Percentiles rank a stretch among this genome's conserved stretches.
These are phyloP conservation scores for Podospora tetraspora DNA, from an alignment of 495 filamentous ascomycete genomes.

Conservation along the genomic window DNA sequence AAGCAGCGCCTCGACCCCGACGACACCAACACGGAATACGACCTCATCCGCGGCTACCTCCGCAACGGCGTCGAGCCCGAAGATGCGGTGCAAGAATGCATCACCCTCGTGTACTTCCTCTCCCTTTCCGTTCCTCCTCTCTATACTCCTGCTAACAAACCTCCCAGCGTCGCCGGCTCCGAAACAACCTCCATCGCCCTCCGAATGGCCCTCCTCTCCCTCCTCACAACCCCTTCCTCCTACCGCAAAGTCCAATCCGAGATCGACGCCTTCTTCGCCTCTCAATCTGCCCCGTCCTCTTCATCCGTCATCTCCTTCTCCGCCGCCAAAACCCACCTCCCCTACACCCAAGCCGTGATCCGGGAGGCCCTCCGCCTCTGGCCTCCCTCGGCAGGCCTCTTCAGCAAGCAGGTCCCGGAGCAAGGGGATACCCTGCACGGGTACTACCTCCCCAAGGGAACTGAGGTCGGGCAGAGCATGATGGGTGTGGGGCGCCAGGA, in stretches of 20 bases:
- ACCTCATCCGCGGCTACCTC: conserved; percentile 6
- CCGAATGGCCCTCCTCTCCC: conserved; percentile 47
- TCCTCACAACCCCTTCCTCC: conserved; percentile 41
- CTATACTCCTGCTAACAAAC: neutral
- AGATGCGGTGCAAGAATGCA: conserved; percentile 10
- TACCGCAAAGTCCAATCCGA: conserved; percentile 54
- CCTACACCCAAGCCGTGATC: conserved; percentile 56
- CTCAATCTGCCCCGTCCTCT: neutral
- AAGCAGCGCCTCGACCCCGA: conserved; percentile 3
- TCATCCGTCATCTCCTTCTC: conserved; percentile 45
- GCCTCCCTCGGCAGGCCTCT: conserved; percentile 31
- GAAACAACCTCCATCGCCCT: conserved; percentile 59
- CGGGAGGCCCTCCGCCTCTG: conserved; percentile 46
- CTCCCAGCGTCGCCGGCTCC: conserved; percentile 50
- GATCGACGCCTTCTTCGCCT: conserved; percentile 37
- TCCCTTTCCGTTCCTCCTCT: too few species aligned
- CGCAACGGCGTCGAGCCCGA: conserved; percentile 8
- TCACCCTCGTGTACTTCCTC: conserved; percentile 6
- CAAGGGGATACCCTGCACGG: conserved; percentile 48
- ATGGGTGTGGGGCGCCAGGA: conserved; percentile 20
- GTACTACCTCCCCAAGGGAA: conserved; percentile 45
- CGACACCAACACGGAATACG: conserved; percentile 4
- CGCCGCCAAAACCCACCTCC: conserved; percentile 58
- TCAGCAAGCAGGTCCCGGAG: conserved; percentile 41
- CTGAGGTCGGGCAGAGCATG: conserved; percentile 46